Conservation (phyloP, 805 yeast genomes). For the Candida anglica region DNA sequence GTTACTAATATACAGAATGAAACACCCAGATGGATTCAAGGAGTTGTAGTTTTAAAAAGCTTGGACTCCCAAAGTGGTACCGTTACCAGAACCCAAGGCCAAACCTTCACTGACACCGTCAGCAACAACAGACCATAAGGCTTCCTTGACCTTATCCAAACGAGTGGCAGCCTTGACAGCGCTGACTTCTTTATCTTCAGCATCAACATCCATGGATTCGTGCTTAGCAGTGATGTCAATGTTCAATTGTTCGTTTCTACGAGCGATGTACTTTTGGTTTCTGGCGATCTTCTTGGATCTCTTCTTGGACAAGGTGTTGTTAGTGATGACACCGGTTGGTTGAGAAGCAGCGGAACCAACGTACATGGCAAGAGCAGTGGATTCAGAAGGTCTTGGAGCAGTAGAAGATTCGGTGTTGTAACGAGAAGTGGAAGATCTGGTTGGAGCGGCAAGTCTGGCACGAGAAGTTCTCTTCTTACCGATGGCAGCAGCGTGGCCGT, state of each 20-base stretch:
- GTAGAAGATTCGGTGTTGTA: constrained; percentile 32
- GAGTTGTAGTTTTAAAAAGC: constrained; percentile 31
- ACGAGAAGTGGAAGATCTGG: constrained; percentile 42
- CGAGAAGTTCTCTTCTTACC: constrained; percentile 56
- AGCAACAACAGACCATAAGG: constrained; percentile 70
- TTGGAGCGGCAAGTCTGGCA: constrained; percentile 34
- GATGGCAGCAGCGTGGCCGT: constrained; percentile 46
- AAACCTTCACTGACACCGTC: constrained; percentile 48
- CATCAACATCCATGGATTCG: constrained; percentile 54
- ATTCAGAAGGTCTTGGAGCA: constrained; percentile 40
- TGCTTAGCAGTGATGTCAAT: constrained; percentile 47
- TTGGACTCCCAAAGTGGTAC: constrained; percentile 83
- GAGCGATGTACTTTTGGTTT: constrained; percentile 66
- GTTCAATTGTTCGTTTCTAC: constrained; percentile 45
- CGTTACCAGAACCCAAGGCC: constrained; percentile 53
- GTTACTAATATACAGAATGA: constrained; percentile 1
- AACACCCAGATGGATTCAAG: neutral
- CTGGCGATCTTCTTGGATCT: constrained; percentile 75
- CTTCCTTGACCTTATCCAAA: constrained; percentile 53
- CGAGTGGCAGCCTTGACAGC: constrained; percentile 20
- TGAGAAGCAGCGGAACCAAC: constrained; percentile 21
- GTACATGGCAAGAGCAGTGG: constrained; percentile 42
- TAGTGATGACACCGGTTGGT: constrained; percentile 39
- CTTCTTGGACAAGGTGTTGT: constrained; percentile 67
- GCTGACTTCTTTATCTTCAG: constrained; percentile 19